Conservation (phyloP, 176 grass and related monocot species). For the Rhynchospora tenuis region DNA sequence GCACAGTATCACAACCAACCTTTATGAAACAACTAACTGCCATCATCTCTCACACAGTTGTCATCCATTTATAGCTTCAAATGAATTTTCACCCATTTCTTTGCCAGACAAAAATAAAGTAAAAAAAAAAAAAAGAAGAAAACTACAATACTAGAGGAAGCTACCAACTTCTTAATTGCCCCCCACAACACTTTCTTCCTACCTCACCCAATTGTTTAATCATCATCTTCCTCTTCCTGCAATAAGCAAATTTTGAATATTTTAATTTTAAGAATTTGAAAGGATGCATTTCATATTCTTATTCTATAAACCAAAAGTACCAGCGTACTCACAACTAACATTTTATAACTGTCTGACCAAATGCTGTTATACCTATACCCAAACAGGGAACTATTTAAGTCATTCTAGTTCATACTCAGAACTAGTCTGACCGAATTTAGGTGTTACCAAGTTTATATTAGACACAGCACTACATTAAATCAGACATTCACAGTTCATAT, state of each 20-base stretch:
- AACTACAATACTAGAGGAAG: constrained; percentile 24
- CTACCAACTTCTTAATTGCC: background rate
- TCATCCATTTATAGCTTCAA: constrained; percentile 4
- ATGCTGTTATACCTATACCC: background rate
- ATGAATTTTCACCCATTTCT: constrained; percentile 18
- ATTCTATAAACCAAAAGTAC: too few species aligned
- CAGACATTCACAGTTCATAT: background rate
- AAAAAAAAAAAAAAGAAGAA: background rate
- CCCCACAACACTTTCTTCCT: background rate
- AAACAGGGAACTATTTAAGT: background rate
- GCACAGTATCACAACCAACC: background rate
- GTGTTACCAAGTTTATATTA: background rate
- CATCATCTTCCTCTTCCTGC: constrained; percentile 23
- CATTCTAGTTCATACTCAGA: background rate
- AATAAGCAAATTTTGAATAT: background rate
- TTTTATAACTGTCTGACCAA: background rate
- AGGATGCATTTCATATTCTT: too few species aligned
- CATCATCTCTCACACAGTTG: background rate
- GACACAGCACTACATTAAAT: background rate
- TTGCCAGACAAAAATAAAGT: constrained; percentile 5
- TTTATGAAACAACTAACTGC: constrained; percentile 3
- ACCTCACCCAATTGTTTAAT: background rate
- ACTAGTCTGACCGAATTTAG: background rate
- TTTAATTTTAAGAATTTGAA: background rate
- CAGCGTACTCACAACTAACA: background rate